Percentiles rank a stretch among this genome's conserved stretches.
These are phyloP conservation scores for Penicillium sclerotigenum DNA, from an alignment of 2,329 filamentous ascomycete species.

Conservation along the genomic window DNA sequence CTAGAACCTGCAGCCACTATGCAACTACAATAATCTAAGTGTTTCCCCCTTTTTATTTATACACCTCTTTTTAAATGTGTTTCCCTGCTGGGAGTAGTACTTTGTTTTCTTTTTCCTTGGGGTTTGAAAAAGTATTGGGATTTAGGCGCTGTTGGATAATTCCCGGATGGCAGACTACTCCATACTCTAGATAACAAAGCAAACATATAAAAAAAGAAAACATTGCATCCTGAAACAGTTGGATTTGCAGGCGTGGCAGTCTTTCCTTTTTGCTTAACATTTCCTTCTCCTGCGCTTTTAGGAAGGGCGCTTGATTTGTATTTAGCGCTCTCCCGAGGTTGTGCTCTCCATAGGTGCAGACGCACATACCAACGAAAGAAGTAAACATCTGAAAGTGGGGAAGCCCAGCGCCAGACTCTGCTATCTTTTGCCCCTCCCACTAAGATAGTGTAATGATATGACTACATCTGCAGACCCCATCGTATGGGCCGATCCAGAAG, in stretches of 20 bases:
- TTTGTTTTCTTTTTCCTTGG: neutral
- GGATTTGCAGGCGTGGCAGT: neutral
- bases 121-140: neutral
- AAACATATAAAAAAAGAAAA: neutral
- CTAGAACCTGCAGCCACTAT: conserved; percentile 11
- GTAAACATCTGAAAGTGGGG: neutral
- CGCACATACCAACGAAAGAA: neutral
- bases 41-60: neutral
- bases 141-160: neutral
- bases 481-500: neutral
- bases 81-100: neutral
- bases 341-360: neutral
- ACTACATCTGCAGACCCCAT: neutral
- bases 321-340: neutral
- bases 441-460: neutral
- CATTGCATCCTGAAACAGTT: conserved; percentile 5
- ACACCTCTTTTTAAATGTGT: neutral
- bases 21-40: neutral
- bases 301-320: neutral
- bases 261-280: neutral
- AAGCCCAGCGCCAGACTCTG: neutral
- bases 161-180: neutral
- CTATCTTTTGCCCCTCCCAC: neutral
- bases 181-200: neutral
- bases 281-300: neutral